Evolutionary conservation across 2,329 filamentous ascomycete species (phyloP).

Genomic region (Coleophoma crateriformis): DNA sequence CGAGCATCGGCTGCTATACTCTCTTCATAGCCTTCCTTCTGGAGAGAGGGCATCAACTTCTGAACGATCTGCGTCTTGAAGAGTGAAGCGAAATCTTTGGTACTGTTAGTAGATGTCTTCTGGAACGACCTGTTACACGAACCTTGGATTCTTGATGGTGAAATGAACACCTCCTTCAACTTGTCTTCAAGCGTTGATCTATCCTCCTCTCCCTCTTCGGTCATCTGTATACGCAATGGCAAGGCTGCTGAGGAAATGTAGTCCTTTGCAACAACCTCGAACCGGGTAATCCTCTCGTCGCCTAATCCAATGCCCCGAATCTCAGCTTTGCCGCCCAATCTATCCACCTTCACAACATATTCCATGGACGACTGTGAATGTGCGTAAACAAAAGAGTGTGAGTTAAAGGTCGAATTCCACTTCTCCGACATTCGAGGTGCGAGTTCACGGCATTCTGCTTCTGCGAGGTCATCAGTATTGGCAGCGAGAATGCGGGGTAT

Average conservation of each 20-base stretch:
- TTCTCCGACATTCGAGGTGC: conserved; percentile 62
- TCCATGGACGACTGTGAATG: conserved; percentile 82
- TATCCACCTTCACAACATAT: conserved; percentile 75
- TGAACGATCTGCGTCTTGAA: conserved; percentile 77
- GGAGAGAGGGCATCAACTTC: conserved; percentile 70
- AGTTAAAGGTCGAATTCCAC: conserved; percentile 73
- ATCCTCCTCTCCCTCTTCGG: conserved; percentile 42
- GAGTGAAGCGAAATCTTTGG: conserved; percentile 56
- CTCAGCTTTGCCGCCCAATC: conserved; percentile 79
- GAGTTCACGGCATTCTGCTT: conserved; percentile 49
- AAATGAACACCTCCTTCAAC: conserved; percentile 66
- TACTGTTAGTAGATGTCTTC: conserved; percentile 12
- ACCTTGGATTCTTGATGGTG: conserved; percentile 56
- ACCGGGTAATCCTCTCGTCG: conserved; percentile 73
- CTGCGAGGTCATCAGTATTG: conserved; percentile 28
- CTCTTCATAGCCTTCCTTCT: conserved; percentile 76
- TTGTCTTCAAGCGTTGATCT: conserved; percentile 41
- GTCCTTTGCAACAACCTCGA: conserved; percentile 71
- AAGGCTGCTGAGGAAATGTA: conserved; percentile 59
- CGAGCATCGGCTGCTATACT: conserved; percentile 27
- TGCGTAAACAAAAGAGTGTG: conserved; percentile 79
- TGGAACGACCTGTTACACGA: not conserved
- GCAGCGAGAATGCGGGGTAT: conserved; percentile 4
- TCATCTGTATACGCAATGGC: conserved; percentile 49
- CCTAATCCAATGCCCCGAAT: conserved; percentile 73